Percentiles rank a stretch among this genome's conserved stretches.
These are phyloP conservation scores for Hyphodiscus hymeniophilus DNA, from an alignment of 495 filamentous ascomycete genomes.

Conservation along the genomic window DNA sequence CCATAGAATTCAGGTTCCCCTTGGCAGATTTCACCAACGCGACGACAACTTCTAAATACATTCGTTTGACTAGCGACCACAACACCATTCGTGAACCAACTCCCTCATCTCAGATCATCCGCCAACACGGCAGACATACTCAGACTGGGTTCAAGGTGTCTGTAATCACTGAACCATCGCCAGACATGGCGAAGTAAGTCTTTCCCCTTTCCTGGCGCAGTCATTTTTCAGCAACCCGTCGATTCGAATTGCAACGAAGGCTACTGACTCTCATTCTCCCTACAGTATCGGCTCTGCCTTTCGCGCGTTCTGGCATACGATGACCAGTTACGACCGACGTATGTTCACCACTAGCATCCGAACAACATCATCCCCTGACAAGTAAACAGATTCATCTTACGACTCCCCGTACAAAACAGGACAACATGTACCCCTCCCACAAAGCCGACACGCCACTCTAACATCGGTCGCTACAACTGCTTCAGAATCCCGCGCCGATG, in stretches of 20 bases:
- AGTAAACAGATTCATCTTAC: slow-evolving; percentile 60
- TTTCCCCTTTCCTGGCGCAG: slow-evolving; percentile 11
- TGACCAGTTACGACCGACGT: slow-evolving; percentile 67
- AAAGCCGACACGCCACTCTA: slow-evolving; percentile 60
- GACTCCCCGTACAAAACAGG: slow-evolving; percentile 83
- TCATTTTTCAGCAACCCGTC: not conserved
- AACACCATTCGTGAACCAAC: too few relatives aligned
- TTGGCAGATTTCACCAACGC: too few relatives aligned
- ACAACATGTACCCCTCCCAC: slow-evolving; percentile 67
- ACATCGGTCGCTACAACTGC: slow-evolving; percentile 73
- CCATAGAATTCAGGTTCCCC: too few relatives aligned
- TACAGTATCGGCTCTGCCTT: slow-evolving; percentile 30
- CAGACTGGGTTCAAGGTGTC: slow-evolving; percentile 2
- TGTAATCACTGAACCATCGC: slow-evolving; percentile 19
- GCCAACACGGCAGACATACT: too few relatives aligned
- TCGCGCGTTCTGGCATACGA: slow-evolving; percentile 90
- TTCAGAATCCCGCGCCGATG: slow-evolving; percentile 66
- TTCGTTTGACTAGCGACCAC: too few relatives aligned
- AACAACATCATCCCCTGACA: slow-evolving; percentile 34
- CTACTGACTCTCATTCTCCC: slow-evolving; percentile 8
- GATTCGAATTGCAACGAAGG: not conserved
- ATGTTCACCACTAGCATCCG: slow-evolving; percentile 33
- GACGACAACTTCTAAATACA: too few relatives aligned
- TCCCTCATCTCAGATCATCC: too few relatives aligned
- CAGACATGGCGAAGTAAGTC: slow-evolving; percentile 26